A percentile compares a stretch with the other conserved stretches of the same genome.
Conservation (phyloP, 2,329 filamentous ascomycete genomes). For the Emmonsiellopsis sp. region DNA sequence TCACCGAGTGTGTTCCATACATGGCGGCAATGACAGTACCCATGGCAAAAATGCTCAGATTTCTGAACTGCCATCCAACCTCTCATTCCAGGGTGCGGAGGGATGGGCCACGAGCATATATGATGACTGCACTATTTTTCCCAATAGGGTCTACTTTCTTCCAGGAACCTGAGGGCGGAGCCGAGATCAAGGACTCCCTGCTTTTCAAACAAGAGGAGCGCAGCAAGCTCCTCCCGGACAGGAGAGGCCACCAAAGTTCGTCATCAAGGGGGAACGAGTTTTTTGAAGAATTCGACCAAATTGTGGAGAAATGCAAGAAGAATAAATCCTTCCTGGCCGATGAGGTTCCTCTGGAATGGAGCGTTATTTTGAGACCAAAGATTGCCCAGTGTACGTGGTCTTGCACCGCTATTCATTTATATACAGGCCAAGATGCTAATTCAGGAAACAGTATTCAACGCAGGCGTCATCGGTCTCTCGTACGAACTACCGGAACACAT, state of each 20-base stretch:
- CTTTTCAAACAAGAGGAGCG: conserved; percentile 34
- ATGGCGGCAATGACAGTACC: conserved; percentile 3
- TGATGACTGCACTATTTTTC: conserved; percentile 33
- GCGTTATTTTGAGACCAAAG: conserved; percentile 30
- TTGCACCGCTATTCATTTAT: not conserved
- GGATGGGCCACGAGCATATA: conserved; percentile 30
- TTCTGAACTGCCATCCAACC: conserved; percentile 15
- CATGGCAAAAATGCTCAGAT: conserved; percentile 12
- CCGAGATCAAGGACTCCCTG: conserved; percentile 25
- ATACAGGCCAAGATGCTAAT: not conserved
- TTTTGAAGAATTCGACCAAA: conserved; percentile 3
- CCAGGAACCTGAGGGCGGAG: conserved; percentile 21
- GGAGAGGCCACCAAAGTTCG: conserved; percentile 29
- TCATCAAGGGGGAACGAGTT: conserved; percentile 25
- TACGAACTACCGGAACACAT: conserved; percentile 6
- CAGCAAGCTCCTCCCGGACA: conserved; percentile 27
- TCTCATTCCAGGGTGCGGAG: conserved; percentile 29
- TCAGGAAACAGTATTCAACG: conserved; percentile 31
- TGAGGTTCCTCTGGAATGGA: conserved; percentile 30
- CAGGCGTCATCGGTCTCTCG: conserved; percentile 30
- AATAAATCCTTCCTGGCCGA: conserved; percentile 17
- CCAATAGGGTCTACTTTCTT: conserved; percentile 22
- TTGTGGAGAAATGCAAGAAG: conserved; percentile 23
- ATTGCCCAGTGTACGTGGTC: conserved; percentile 27
- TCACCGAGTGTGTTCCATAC: conserved; percentile 12